Percentiles rank a stretch among this genome's conserved stretches.
These are phyloP conservation scores for Mycosphaerella sp. DNA, from an alignment of 2,329 filamentous ascomycete genomes.

Conservation along the genomic window DNA sequence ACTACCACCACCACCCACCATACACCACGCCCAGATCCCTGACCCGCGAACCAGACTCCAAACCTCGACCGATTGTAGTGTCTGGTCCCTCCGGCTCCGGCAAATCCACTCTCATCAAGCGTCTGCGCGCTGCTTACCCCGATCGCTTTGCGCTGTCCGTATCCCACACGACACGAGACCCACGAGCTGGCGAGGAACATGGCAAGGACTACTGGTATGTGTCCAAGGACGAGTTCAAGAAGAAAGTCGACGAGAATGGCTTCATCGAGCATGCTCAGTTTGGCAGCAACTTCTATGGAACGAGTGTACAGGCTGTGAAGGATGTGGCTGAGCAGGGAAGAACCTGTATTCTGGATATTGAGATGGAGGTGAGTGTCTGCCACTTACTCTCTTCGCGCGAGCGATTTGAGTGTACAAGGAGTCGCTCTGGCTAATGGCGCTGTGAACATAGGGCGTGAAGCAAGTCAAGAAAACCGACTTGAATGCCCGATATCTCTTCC, in stretches of 20 bases:
- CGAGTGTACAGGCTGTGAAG: conserved; percentile 70
- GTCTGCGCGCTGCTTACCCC: conserved; percentile 61
- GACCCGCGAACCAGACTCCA: conserved; percentile 9
- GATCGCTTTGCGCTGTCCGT: conserved; percentile 59
- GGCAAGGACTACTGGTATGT: conserved; percentile 80
- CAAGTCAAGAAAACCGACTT: conserved; percentile 75
- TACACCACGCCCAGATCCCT: conserved; percentile 3
- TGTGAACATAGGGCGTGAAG: conserved; percentile 63
- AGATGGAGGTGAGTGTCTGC: conserved; percentile 68
- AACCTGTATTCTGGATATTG: conserved; percentile 84
- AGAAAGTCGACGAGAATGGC: conserved; percentile 59
- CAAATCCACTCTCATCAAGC: conserved; percentile 72
- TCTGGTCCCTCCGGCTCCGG: conserved; percentile 74
- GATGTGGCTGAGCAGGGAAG: conserved; percentile 63
- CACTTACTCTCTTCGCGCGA: background rate
- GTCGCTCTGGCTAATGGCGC: background rate
- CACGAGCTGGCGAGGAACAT: conserved; percentile 67
- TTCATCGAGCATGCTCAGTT: conserved; percentile 89
- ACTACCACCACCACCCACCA: background rate
- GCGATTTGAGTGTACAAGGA: background rate
- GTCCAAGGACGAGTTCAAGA: conserved; percentile 59
- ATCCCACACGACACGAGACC: conserved; percentile 68
- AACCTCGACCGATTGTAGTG: conserved; percentile 62
- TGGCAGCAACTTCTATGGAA: conserved; percentile 81
- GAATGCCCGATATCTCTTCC: conserved; percentile 74